Conservation (phyloP, 257 asterid species). For the Jacaranda copaia region DNA sequence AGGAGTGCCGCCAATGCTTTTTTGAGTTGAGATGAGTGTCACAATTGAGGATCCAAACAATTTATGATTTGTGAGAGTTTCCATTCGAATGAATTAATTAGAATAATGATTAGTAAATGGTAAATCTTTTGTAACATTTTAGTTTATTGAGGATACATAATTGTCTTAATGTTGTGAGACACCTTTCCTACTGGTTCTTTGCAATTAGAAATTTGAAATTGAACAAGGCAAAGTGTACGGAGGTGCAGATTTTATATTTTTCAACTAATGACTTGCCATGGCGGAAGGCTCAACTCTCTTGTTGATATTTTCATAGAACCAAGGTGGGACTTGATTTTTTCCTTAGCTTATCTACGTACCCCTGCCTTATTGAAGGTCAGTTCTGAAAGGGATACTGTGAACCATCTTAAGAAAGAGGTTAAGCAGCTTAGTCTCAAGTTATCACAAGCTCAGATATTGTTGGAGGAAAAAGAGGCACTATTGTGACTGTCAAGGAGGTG, state of each 20-base stretch:
- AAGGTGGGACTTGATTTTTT: constrained; percentile 37
- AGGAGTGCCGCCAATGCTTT: too few relatives aligned
- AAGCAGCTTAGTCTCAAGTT: too few relatives aligned
- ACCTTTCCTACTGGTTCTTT: constrained; percentile 16
- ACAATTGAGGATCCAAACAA: too few relatives aligned
- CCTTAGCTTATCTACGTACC: constrained; percentile 91
- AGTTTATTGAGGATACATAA: not conserved
- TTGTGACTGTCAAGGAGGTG: constrained; percentile 65
- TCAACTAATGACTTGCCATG: constrained; percentile 13
- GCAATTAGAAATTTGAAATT: not conserved
- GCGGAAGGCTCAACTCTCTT: constrained; percentile 27
- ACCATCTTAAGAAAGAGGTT: constrained; percentile 50
- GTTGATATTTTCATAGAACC: constrained; percentile 20
- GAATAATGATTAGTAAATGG: not conserved
- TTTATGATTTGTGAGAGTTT: not conserved
- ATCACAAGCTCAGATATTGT: not conserved
- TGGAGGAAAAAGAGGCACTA: constrained; percentile 79
- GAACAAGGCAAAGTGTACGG: constrained; percentile 9
- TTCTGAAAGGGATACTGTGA: constrained; percentile 73
- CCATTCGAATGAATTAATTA: not conserved
- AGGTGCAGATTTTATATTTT: constrained; percentile 5
- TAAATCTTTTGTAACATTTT: not conserved
- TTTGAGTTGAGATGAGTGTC: too few relatives aligned
- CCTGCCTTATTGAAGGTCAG: constrained; percentile 95
- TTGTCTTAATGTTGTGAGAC: constrained; percentile 11